These are phyloP conservation scores for Saccharomyces hybrid DNA, from an alignment of 1,139 yeast genomes.

Conservation along the genomic window DNA sequence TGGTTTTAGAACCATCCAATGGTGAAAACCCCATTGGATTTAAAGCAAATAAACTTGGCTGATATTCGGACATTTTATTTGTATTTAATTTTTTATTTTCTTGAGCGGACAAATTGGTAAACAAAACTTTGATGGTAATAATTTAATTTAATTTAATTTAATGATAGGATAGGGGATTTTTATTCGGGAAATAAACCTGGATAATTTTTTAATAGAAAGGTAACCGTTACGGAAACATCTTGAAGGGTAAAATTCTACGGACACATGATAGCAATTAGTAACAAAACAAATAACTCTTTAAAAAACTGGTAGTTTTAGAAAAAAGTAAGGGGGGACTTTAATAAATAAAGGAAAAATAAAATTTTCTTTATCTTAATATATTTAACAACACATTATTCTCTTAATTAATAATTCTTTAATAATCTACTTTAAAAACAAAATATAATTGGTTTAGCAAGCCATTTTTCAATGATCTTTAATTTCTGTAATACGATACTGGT, in stretches of 20 bases:
- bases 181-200: slow-evolving; percentile 7
- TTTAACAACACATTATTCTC: slow-evolving; percentile 6
- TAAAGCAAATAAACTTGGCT: slow-evolving; percentile 10
- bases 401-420: slow-evolving; percentile 5
- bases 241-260: slow-evolving; percentile 3
- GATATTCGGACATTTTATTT: slow-evolving; percentile 14
- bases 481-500: slow-evolving; percentile 3
- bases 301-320: not conserved
- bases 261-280: slow-evolving; percentile 4
- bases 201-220: slow-evolving; percentile 6
- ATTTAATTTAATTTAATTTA: slow-evolving; percentile 2
- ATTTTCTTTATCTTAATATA: slow-evolving; percentile 2
- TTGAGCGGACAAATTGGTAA: slow-evolving; percentile 1
- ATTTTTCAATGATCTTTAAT: slow-evolving; percentile 9
- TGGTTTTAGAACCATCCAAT: slow-evolving; percentile 6
- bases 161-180: slow-evolving; percentile 1
- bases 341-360: slow-evolving; percentile 3
- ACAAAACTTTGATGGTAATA: slow-evolving; percentile 4
- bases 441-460: slow-evolving; percentile 20
- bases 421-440: slow-evolving; percentile 10
- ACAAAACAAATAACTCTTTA: slow-evolving; percentile 3
- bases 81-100: slow-evolving; percentile 2
- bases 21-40: slow-evolving; percentile 7
- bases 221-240: slow-evolving; percentile 13
- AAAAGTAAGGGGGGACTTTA: not conserved